Percentiles rank a stretch among this genome's conserved stretches.
phyloP scores from a whole-genome alignment of 495 filamentous ascomycete genomes.

The Aspergillus heteromorphus region DNA sequence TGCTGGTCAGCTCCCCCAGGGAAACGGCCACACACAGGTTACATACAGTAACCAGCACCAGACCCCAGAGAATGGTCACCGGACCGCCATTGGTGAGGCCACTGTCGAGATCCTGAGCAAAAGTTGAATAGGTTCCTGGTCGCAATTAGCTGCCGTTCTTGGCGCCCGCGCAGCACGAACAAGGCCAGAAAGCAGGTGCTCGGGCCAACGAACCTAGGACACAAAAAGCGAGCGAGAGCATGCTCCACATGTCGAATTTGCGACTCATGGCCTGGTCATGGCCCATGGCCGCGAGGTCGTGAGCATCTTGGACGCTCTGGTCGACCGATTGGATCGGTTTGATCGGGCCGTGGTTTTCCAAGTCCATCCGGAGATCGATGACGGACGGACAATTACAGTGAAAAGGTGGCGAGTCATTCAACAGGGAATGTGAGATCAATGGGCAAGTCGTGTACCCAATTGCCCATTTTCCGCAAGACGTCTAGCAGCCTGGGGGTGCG shows the following conservation, averaged over 20 bases:
- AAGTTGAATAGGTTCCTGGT: constrained; percentile 38
- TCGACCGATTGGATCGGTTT: constrained; percentile 29
- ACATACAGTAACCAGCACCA: constrained; percentile 36
- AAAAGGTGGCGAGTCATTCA: background rate
- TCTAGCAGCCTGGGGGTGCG: background rate
- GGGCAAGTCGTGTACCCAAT: background rate
- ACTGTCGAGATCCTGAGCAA: constrained; percentile 39
- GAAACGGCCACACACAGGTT: constrained; percentile 43
- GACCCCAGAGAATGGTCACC: constrained; percentile 44
- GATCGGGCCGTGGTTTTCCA: constrained; percentile 24
- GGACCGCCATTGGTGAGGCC: constrained; percentile 41
- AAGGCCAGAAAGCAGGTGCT: background rate
- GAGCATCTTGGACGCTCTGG: constrained; percentile 39
- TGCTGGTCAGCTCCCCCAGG: constrained; percentile 41
- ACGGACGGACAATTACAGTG: background rate
- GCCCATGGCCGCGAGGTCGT: constrained; percentile 45
- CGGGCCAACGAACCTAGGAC: constrained; percentile 23
- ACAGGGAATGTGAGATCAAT: background rate
- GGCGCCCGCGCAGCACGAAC: background rate
- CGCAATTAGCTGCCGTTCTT: background rate
- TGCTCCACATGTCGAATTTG: constrained; percentile 46
- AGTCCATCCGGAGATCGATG: constrained; percentile 22
- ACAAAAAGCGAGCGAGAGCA: constrained; percentile 40
- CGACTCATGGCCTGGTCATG: constrained; percentile 44
- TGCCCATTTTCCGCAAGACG: constrained; percentile 1